Evolutionary conservation across 1,284 basidiomycete species (phyloP).

Genomic region (Bjerkandera adusta): DNA sequence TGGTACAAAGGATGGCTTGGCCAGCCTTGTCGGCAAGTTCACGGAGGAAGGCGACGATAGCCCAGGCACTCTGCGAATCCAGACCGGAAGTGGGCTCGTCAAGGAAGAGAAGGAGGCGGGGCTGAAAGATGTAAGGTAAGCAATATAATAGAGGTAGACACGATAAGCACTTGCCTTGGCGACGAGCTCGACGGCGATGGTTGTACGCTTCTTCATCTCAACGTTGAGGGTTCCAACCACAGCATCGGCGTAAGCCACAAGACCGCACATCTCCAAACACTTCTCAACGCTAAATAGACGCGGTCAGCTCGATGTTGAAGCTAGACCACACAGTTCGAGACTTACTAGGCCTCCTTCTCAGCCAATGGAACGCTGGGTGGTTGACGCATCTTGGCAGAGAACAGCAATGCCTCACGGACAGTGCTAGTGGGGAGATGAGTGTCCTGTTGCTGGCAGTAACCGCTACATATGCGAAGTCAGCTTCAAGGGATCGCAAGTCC

Average conservation of each 20-base stretch:
- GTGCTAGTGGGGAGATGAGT: constrained; percentile 71
- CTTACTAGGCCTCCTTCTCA: constrained; percentile 81
- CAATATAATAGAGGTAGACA: background rate
- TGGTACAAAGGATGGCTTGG: constrained; percentile 73
- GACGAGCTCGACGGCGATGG: constrained; percentile 82
- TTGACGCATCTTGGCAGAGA: constrained; percentile 83
- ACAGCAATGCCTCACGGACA: constrained; percentile 82
- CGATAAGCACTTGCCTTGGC: constrained; percentile 46
- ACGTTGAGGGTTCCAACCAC: constrained; percentile 76
- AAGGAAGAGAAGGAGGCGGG: constrained; percentile 79
- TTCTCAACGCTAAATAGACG: constrained; percentile 58
- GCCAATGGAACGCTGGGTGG: constrained; percentile 58
- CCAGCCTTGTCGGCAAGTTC: constrained; percentile 77
- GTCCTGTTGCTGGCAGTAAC: constrained; percentile 83
- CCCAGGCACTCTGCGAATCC: constrained; percentile 89
- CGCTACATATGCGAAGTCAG: constrained; percentile 26
- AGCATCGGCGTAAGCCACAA: constrained; percentile 70
- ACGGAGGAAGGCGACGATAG: constrained; percentile 77
- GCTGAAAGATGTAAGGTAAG: constrained; percentile 33
- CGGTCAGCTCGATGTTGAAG: background rate
- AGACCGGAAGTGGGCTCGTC: constrained; percentile 85
- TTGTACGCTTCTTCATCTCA: constrained; percentile 78
- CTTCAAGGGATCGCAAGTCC: background rate
- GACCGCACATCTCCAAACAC: constrained; percentile 77
- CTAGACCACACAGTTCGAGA: constrained; percentile 2